phyloP scores from a whole-genome alignment of 768 basidiomycete species.

The Boletus reticulatus region DNA sequence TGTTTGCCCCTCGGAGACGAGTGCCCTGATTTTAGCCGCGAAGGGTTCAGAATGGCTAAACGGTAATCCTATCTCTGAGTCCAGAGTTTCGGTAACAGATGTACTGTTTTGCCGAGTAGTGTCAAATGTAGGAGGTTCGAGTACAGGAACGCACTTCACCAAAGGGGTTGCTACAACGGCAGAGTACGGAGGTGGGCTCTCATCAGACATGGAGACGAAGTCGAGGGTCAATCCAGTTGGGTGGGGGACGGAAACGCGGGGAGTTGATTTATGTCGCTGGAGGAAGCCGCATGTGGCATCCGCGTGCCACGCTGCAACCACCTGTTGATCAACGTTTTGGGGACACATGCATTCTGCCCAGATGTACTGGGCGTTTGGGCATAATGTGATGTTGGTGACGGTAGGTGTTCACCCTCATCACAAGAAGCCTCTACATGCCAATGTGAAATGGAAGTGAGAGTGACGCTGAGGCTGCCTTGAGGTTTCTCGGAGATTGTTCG shows the following conservation, averaged over 20 bases:
- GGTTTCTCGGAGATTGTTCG: no score
- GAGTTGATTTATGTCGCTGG: neutral
- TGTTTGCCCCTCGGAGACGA: conserved; percentile 12
- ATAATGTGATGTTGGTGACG: conserved; percentile 1
- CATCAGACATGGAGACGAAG: conserved; percentile 1
- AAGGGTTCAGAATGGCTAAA: conserved; percentile 9
- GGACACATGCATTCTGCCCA: neutral
- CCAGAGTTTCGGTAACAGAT: neutral
- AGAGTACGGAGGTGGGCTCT: conserved; percentile 21
- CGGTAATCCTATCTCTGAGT: conserved; percentile 2
- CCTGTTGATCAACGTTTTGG: neutral
- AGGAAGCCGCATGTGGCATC: neutral
- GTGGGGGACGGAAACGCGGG: neutral
- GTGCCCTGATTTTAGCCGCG: conserved; percentile 1
- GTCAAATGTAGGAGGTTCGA: neutral
- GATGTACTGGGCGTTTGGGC: neutral
- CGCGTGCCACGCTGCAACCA: neutral
- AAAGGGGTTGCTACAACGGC: neutral
- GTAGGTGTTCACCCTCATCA: no score
- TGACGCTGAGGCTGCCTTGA: no score
- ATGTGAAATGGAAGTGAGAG: no score
- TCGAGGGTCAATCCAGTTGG: neutral
- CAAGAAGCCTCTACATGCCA: no score
- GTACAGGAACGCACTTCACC: neutral
- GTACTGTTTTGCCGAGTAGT: neutral